phyloP scores from a whole-genome alignment of 1,139 yeast species.

The Saccharomycopsis crataegensis region DNA sequence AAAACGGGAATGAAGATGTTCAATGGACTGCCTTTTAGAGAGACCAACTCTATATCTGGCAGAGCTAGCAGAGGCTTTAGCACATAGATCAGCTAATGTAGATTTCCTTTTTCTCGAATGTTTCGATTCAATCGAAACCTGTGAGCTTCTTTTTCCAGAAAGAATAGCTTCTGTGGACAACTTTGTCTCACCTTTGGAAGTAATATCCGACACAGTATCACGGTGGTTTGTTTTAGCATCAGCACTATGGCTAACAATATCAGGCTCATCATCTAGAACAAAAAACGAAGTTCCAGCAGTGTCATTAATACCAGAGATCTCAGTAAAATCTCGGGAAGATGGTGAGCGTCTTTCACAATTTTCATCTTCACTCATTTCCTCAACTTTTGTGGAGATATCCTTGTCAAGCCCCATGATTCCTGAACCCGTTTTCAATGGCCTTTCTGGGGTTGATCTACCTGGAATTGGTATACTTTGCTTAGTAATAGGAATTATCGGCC shows the following conservation, averaged over 20 bases:
- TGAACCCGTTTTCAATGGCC: too few relatives aligned
- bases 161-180: not conserved
- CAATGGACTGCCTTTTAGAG: slow-evolving; percentile 13
- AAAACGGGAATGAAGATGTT: slow-evolving; percentile 15
- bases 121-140: not conserved
- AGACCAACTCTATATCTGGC: slow-evolving; percentile 17
- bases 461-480: too few relatives aligned
- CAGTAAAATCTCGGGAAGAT: too few relatives aligned
- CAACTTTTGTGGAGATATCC: not conserved
- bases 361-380: too few relatives aligned
- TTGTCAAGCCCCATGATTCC: too few relatives aligned
- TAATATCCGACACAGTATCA: not conserved
- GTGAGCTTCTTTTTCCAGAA: not conserved
- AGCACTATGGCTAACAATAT: not conserved
- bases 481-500: too few relatives aligned
- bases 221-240: not conserved
- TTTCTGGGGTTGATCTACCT: too few relatives aligned
- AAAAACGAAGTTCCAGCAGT: too few relatives aligned
- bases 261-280: too few relatives aligned
- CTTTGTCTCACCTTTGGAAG: not conserved
- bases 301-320: too few relatives aligned
- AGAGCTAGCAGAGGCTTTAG: slow-evolving; percentile 6
- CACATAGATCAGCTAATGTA: slow-evolving; percentile 16
- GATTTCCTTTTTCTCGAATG: not conserved
- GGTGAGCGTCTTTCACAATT: too few relatives aligned